These are phyloP conservation scores for Herpotrichia juniperi DNA, from an alignment of 2,329 filamentous ascomycete genomes.

Conservation along the genomic window DNA sequence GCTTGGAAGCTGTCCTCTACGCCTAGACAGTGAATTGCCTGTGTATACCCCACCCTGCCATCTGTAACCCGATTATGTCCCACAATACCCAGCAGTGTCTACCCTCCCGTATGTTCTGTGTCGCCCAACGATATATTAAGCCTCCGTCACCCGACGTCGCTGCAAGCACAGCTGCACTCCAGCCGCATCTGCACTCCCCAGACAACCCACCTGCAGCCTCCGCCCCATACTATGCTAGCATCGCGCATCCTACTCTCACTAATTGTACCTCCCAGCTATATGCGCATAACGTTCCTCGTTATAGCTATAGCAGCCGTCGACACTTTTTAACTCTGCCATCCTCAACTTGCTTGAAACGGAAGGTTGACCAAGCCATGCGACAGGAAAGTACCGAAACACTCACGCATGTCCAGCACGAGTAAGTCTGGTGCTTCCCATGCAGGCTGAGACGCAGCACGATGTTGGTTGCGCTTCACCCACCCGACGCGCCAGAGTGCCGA, in stretches of 20 bases:
- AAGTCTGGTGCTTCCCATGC: conserved; percentile 50
- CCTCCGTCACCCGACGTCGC: conserved; percentile 8
- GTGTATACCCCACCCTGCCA: not conserved
- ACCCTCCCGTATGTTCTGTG: conserved; percentile 11
- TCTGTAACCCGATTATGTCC: not conserved
- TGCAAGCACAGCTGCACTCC: conserved; percentile 14
- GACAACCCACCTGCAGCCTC: conserved; percentile 10
- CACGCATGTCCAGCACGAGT: conserved; percentile 49
- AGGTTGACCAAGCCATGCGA: conserved; percentile 21
- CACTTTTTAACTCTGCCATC: conserved; percentile 26
- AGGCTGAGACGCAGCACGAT: conserved; percentile 37
- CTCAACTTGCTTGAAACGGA: conserved; percentile 27
- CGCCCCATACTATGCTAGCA: conserved; percentile 6
- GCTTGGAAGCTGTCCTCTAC: not conserved
- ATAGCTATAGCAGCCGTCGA: conserved; percentile 43
- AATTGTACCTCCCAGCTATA: conserved; percentile 21
- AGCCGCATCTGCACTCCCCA: conserved; percentile 7
- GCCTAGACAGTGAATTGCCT: not conserved
- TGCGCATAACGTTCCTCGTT: conserved; percentile 29
- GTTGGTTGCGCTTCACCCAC: conserved; percentile 46
- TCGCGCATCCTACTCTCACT: conserved; percentile 11
- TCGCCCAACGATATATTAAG: conserved; percentile 31
- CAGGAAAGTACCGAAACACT: conserved; percentile 40
- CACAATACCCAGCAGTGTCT: conserved; percentile 18
- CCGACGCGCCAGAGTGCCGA: conserved; percentile 43